These are phyloP conservation scores for Penicillium nordicum DNA, from an alignment of 2,329 filamentous ascomycete species.

Conservation along the genomic window DNA sequence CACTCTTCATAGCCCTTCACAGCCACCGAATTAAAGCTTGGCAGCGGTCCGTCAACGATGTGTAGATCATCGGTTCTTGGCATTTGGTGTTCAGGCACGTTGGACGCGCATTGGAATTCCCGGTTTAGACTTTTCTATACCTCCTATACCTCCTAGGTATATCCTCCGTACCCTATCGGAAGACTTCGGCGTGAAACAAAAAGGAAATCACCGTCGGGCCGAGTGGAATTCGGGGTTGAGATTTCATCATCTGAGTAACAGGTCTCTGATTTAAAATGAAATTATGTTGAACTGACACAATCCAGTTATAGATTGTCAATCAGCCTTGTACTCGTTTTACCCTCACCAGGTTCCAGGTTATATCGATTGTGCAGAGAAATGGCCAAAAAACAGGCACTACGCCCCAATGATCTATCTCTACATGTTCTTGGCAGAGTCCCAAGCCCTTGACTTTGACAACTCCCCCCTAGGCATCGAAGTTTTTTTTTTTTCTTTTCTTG, in stretches of 20 bases:
- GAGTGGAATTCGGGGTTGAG: slow-evolving; percentile 7
- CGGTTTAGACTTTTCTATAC: background rate
- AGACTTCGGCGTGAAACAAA: background rate
- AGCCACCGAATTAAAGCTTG: slow-evolving; percentile 30
- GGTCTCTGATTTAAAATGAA: background rate
- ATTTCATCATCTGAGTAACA: slow-evolving; percentile 17
- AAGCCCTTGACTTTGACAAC: slow-evolving; percentile 9
- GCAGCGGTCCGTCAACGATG: slow-evolving; percentile 30
- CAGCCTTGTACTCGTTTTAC: background rate
- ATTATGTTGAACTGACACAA: background rate
- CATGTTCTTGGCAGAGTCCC: slow-evolving; percentile 16
- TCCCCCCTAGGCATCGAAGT: slow-evolving; percentile 21
- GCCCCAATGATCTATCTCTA: background rate
- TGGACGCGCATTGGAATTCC: slow-evolving; percentile 3
- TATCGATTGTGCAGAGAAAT: background rate
- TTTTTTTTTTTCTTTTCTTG: slow-evolving; percentile 10
- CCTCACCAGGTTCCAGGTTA: background rate
- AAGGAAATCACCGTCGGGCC: slow-evolving; percentile 8
- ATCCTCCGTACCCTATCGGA: background rate
- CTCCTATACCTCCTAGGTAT: background rate
- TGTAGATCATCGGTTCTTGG: slow-evolving; percentile 31
- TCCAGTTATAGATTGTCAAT: background rate
- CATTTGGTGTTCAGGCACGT: slow-evolving; percentile 14
- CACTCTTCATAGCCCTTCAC: slow-evolving; percentile 7
- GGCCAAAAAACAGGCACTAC: background rate